Base-by-base conservation (phyloP, 2,329 filamentous ascomycete species). In the Alternaria ventricosa region DNA sequence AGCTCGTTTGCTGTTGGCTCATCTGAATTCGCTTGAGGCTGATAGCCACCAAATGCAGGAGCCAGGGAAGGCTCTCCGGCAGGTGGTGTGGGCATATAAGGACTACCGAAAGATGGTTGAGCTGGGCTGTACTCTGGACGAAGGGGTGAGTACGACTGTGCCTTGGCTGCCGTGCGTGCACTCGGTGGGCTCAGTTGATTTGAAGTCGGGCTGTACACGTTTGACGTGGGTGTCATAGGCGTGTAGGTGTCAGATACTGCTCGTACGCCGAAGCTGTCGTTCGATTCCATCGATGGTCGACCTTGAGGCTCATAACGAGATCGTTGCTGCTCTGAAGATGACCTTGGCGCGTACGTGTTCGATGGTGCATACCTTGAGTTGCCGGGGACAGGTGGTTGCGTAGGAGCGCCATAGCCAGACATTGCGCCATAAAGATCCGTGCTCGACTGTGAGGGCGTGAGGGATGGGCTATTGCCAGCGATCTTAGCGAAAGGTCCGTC, bases 401-500 rank as follows among this genome's bases (percentile, higher is more conserved):
- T 30, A 23, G 72, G 75, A 2, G 70, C 74, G 15, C 78, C 80
- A 64, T 87, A 88, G 11, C 84, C 82, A 27, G 89, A 89, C 75
- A 95, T 88, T 6, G 84, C 82, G 11, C 89, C 90, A 75, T 96
- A 96, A 6, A 92, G 81, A 69, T 97, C 94, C 49, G 93, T 88
- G 71, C 87, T 89, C 5, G 87, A 88, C 15, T 84, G 86, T 5
- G 92, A 96, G 4, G 82, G 79, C 54, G 81, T 84, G 47, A 84
- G 72, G n/a, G 72, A 73, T 18, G 82, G 81, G 15, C 79, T 83
- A 30, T 89, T 89, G n/a, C 91, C 88, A 27, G 91, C 86, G 56
- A 97, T 88, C 57, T 91, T 91, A 8, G 92, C 90, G 78, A 99
- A 98, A 1, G 93, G 94, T 0, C 94, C 93, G 20, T 87, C 87